Evolutionary conservation across 768 basidiomycete genomes (phyloP), one percentile per base, ranked within the genome.

Genomic region (Kwoniella dendrophila): DNA sequence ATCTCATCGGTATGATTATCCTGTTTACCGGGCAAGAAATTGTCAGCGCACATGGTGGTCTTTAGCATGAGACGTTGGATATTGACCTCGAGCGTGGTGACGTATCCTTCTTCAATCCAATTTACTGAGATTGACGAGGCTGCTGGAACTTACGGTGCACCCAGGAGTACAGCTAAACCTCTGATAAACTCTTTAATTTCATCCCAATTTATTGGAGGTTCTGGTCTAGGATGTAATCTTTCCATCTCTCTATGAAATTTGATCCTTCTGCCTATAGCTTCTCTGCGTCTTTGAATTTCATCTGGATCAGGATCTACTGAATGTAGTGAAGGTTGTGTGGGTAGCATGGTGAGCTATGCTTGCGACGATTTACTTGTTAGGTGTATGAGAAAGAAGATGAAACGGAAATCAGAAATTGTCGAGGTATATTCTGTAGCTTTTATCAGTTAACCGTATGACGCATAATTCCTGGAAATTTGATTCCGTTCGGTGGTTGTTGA

Each of bases 1-100:
- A 50, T 1, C 59, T 51, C 8, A 69, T 40, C 1, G 77, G 77
- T 4, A 72, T 26, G 1, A 66, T 69, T n/a, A 77, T 61, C 1
- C 74, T 76, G 38, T 8, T 2, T 41, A 5, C 34, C 20, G 20
- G 16, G 6, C 8, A 53, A 24, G n/a, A 16, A 33, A 6, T 18
- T 20, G 11, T 22, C 43, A 44, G 43, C 38, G n/a, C n/a, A 0
- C 43, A n/a, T n/a, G n/a, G n/a, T n/a, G n/a, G n/a, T n/a, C n/a
- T n/a, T n/a, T n/a, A n/a, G n/a, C n/a, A n/a, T n/a, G n/a, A n/a
- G n/a, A n/a, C n/a, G n/a, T n/a, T n/a, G n/a, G n/a, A n/a, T n/a
- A n/a, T n/a, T n/a, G n/a, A n/a, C n/a, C n/a, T n/a, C n/a, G n/a
- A n/a, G n/a, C n/a, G n/a, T n/a, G n/a, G n/a, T n/a, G n/a, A n/a